These are phyloP conservation scores for Kockovaella imperatae DNA, from an alignment of 768 basidiomycete genomes.

Conservation along the genomic window DNA sequence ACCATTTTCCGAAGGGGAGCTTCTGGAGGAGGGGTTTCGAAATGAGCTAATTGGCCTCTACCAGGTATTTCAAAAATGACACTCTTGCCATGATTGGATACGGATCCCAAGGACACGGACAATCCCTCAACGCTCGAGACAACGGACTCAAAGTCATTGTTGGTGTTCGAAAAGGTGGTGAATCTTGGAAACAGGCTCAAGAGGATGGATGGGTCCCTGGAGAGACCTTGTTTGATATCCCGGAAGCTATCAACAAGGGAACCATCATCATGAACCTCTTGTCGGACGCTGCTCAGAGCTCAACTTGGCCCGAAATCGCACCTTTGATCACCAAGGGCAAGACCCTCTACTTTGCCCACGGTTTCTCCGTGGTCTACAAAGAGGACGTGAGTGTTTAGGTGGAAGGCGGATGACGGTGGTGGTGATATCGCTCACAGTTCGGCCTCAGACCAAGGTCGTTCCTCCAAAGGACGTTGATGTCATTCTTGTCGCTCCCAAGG, in stretches of 20 bases:
- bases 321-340: constrained; percentile 99
- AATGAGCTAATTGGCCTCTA: neutral
- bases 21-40: too few relatives aligned
- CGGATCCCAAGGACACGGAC: constrained; percentile 90
- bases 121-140: constrained; percentile 97
- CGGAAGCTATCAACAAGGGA: constrained; percentile 89
- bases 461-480: constrained; percentile 93
- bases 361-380: constrained; percentile 98
- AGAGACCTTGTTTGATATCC: constrained; percentile 94
- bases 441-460: constrained; percentile 65
- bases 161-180: constrained; percentile 93
- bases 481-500: constrained; percentile 98
- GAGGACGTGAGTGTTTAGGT: constrained; percentile 56
- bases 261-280: constrained; percentile 99
- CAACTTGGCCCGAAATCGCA: constrained; percentile 80
- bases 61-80: constrained; percentile 91
- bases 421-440: neutral
- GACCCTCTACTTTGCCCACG: constrained; percentile 99
- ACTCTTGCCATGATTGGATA: constrained; percentile 98
- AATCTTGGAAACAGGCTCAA: constrained; percentile 89
- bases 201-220: constrained; percentile 98
- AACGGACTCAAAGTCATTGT: constrained; percentile 97
- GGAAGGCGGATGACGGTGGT: too few relatives aligned
- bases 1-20: too few relatives aligned
- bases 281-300: constrained; percentile 97